Conservation (phyloP, 73 alveolate genomes). For the Tetrahymena borealis region DNA sequence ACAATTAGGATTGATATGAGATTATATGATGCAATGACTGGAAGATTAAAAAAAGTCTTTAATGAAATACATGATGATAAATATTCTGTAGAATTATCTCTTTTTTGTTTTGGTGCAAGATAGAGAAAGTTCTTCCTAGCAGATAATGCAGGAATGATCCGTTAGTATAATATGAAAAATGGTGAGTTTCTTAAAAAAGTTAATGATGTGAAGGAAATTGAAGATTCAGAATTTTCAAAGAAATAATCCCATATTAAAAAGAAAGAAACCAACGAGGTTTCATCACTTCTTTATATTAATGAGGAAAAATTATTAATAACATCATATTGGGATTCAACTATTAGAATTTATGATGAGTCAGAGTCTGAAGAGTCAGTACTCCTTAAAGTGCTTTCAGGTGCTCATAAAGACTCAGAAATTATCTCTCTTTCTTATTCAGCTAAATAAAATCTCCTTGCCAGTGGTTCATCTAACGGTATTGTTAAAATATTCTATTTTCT, state of each 20-base stretch:
- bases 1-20: constrained; percentile 67
- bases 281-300: constrained; percentile 45
- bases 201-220: constrained; percentile 51
- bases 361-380: constrained; percentile 80
- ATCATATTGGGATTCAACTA: constrained; percentile 78
- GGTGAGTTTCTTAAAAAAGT: constrained; percentile 58
- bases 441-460: constrained; percentile 80
- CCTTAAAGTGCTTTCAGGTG: constrained; percentile 75
- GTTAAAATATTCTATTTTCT: neutral
- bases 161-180: constrained; percentile 80
- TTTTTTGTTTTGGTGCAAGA: constrained; percentile 77
- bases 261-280: constrained; percentile 46
- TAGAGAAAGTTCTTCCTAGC: constrained; percentile 81
- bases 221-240: constrained; percentile 50
- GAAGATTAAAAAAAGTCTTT: constrained; percentile 70
- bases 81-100: constrained; percentile 65
- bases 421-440: constrained; percentile 65
- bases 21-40: constrained; percentile 78
- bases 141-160: constrained; percentile 80
- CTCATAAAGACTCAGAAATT: constrained; percentile 86
- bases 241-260: constrained; percentile 55
- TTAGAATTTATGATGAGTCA: constrained; percentile 77
- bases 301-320: constrained; percentile 72
- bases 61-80: constrained; percentile 76
- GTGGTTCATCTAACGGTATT: constrained; percentile 85